Evolutionary conservation across 2,329 filamentous ascomycete species (phyloP).

Genomic region (Aspergillus floridensis): DNA sequence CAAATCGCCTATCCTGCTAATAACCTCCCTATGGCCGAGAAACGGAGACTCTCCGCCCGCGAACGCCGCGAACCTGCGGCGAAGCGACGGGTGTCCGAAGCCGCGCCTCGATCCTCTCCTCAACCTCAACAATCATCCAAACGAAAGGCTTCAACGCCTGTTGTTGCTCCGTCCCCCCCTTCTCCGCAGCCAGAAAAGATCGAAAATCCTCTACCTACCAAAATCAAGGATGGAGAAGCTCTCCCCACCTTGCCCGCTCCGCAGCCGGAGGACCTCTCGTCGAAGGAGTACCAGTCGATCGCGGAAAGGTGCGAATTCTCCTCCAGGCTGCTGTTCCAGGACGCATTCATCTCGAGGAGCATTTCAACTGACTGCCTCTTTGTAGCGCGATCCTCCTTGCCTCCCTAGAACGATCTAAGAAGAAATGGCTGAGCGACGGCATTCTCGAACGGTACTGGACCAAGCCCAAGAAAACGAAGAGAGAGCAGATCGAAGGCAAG

Average conservation of each 20-base stretch:
- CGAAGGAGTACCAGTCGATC: slow-evolving; percentile 58
- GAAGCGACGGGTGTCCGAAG: slow-evolving; percentile 44
- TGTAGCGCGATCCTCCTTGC: slow-evolving; percentile 55
- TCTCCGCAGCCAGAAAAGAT: slow-evolving; percentile 31
- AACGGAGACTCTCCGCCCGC: slow-evolving; percentile 44
- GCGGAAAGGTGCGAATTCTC: slow-evolving; percentile 49
- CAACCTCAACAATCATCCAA: slow-evolving; percentile 28
- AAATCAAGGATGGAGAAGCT: slow-evolving; percentile 52
- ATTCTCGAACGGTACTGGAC: slow-evolving; percentile 58
- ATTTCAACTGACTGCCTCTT: slow-evolving; percentile 14
- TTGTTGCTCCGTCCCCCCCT: slow-evolving; percentile 23
- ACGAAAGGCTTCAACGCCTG: slow-evolving; percentile 36
- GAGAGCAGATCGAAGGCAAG: slow-evolving; percentile 45
- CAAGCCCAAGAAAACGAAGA: slow-evolving; percentile 57
- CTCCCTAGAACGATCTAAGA: slow-evolving; percentile 59
- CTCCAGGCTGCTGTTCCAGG: not conserved
- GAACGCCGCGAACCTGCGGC: slow-evolving; percentile 45
- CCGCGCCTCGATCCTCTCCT: slow-evolving; percentile 28
- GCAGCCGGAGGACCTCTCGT: slow-evolving; percentile 49
- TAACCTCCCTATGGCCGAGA: slow-evolving; percentile 38
- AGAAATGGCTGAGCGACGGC: slow-evolving; percentile 55
- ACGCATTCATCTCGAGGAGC: not conserved
- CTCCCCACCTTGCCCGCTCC: slow-evolving; percentile 54
- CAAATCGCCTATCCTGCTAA: not conserved
- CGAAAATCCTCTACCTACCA: slow-evolving; percentile 50